Evolutionary conservation across 768 basidiomycete genomes (phyloP), one percentile per base, ranked within the genome.

Genomic region (Boletus rubroflammeus): DNA sequence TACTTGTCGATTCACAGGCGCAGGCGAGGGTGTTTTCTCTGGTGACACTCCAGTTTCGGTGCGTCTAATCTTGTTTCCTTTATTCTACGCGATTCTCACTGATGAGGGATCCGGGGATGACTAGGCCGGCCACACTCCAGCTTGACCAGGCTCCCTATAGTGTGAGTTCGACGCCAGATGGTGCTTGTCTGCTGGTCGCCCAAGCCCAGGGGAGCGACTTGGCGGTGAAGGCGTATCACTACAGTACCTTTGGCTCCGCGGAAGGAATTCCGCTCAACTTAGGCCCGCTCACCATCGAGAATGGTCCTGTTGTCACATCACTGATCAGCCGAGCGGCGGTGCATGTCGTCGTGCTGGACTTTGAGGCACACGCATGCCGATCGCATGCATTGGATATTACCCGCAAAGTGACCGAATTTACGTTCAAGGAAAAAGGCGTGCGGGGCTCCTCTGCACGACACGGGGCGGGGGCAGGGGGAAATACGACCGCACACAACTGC

Each of bases 1-100:
- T 80, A 0, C 61, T 85, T 0, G 67, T 83, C 5, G 83, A 85
- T 54, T 72, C 72, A 0, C 57, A 53, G 3, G 67, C 68, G 0
- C 72, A 73, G 15, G 79, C 73, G 2, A 68, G 83, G 17, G 71
- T 84, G n/a, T 83, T 76, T 56, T 84, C 83, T 1, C 58, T 82
- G 43, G 67, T 79, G 3, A 79, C 80, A 0, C 74, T 78, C 51
- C 78, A 81, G 44, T 83, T 81, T 52, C 67, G 82, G 82, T 82
- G 29, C 28, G 71, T 55, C 7, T 19, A 3, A 9, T 13, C 5
- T 36, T 7, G 2, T 10, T 49, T 29, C 8, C 8, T 15, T 25
- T 13, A 17, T 41, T 11, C 3, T 10, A 31, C 26, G 36, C 31
- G 31, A 5, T 47, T 9, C 8, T 41, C 9, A 5, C 46, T 66